Percentiles rank a stretch among this genome's conserved stretches.
Evolutionary conservation across 495 filamentous ascomycete species (phyloP).

Genomic region (Aspergillus sclerotioniger): DNA sequence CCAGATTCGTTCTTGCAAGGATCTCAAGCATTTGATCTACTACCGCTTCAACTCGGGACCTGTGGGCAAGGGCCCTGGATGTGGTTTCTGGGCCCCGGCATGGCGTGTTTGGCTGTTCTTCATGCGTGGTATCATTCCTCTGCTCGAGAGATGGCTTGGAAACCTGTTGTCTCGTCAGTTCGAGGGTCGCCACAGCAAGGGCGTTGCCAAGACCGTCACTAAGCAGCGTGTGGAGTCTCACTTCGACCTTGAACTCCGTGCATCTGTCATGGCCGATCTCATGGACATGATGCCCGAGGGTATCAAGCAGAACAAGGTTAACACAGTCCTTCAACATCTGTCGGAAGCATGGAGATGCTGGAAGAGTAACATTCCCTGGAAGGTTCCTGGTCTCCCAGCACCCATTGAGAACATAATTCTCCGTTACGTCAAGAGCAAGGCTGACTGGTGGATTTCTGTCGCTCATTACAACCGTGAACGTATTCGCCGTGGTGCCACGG

Average conservation of each 20-base stretch:
- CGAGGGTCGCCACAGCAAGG: slow-evolving; percentile 98
- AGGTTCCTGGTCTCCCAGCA: slow-evolving; percentile 92
- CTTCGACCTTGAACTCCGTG: slow-evolving; percentile 95
- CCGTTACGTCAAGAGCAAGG: slow-evolving; percentile 97
- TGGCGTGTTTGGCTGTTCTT: slow-evolving; percentile 99
- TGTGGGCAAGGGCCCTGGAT: slow-evolving; percentile 96
- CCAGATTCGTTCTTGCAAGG: slow-evolving; percentile 98
- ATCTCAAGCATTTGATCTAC: slow-evolving; percentile 99
- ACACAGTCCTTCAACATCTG: slow-evolving; percentile 94
- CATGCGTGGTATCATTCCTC: slow-evolving; percentile 96
- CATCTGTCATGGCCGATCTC: slow-evolving; percentile 97
- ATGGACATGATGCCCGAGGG: slow-evolving; percentile 99
- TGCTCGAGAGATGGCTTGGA: slow-evolving; percentile 96
- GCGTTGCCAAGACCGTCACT: slow-evolving; percentile 98
- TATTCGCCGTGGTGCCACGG: slow-evolving; percentile 91
- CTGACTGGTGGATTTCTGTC: slow-evolving; percentile 99
- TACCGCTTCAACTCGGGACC: slow-evolving; percentile 98
- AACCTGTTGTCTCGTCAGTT: slow-evolving; percentile 97
- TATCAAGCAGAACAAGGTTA: slow-evolving; percentile 99
- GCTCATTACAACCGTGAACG: slow-evolving; percentile 98
- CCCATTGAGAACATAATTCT: slow-evolving; percentile 98
- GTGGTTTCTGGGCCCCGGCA: slow-evolving; percentile 98
- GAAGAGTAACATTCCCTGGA: slow-evolving; percentile 99
- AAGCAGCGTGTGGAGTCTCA: slow-evolving; percentile 99
- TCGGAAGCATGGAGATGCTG: slow-evolving; percentile 99